Evolutionary conservation across 805 yeast species (phyloP), one percentile per base, ranked within the genome.

Genomic region (Torulaspora gathmanii): DNA sequence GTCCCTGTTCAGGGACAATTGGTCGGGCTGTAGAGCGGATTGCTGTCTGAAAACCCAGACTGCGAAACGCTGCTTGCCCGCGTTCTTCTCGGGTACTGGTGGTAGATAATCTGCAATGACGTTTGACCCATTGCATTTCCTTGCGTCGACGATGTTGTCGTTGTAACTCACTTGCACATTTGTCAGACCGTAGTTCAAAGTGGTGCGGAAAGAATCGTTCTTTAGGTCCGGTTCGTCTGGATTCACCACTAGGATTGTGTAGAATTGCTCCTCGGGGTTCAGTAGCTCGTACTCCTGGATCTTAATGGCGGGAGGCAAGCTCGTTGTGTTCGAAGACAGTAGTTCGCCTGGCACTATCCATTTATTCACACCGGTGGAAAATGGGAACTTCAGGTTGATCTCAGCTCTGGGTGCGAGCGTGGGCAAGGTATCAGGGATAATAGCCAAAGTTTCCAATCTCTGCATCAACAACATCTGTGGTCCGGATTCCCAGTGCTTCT

Each of bases 381-480:
- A 86, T 4, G 89, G 82, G 61, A 90, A 90, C 67, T 80, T 80
- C 36, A 93, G 59, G 36, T 77, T 72, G 5, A 91, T 86, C 42
- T 85, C 88, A 13, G 79, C 91, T 51, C 74, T 69, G 15, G 98
- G 98, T 8, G 77, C 82, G 46, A 93, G 67, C 2, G 97, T 89
- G 22, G 97, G 93, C 64, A 93, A 63, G 3, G 98, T 90, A 63
- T 93, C 99, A 12, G 99, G 99, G 47, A 93, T 86, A 34, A 87
- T 87, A 34, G 76, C 77, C 54, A 88, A 70, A 45, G 84, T 80
- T 69, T 93, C 99, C 43, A 93, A 68, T 70, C 98, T 80, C 70
- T 93, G 97, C 93, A 93, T 87, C 42, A 83, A 71, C 41, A 87
- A 61, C 86, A 88, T 84, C 65, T 79, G 78, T 35, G 78, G 82